Evolutionary conservation across 768 basidiomycete species (phyloP).

Genomic region (Mrakia hoshinonis): DNA sequence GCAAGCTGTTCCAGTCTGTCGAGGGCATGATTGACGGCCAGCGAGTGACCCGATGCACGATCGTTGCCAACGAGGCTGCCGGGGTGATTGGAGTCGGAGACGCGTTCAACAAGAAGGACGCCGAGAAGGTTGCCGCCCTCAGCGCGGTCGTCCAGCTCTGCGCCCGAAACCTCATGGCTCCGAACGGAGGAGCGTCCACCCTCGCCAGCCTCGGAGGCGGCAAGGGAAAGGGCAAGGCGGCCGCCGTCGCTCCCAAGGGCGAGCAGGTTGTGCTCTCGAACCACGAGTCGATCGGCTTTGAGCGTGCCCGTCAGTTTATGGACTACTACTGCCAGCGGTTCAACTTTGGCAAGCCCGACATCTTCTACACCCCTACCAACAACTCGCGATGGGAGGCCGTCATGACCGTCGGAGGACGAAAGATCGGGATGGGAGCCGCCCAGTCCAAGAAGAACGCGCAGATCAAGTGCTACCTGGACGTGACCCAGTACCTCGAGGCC

Average conservation of each 20-base stretch:
- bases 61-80: conserved; percentile 34
- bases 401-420: conserved; percentile 65
- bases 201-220: background rate
- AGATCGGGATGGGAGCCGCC: conserved; percentile 71
- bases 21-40: conserved; percentile 39
- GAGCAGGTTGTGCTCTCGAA: conserved; percentile 50
- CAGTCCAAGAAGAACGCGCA: conserved; percentile 62
- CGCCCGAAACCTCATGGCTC: conserved; percentile 29
- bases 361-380: conserved; percentile 42
- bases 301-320: conserved; percentile 79
- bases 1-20: conserved; percentile 37
- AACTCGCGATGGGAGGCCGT: conserved; percentile 34
- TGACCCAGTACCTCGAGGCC: conserved; percentile 70
- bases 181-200: background rate
- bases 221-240: background rate
- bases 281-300: conserved; percentile 55
- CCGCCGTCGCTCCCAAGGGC: conserved; percentile 6
- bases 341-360: conserved; percentile 61
- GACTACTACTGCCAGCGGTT: conserved; percentile 85
- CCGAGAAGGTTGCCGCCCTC: conserved; percentile 66
- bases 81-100: conserved; percentile 58
- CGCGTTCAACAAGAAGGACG: conserved; percentile 51
- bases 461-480: conserved; percentile 72
- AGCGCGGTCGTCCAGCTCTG: conserved; percentile 66
- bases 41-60: conserved; percentile 47